Evolutionary conservation across 2,329 filamentous ascomycete species (phyloP).

Genomic region (Bipolaris oryzae): DNA sequence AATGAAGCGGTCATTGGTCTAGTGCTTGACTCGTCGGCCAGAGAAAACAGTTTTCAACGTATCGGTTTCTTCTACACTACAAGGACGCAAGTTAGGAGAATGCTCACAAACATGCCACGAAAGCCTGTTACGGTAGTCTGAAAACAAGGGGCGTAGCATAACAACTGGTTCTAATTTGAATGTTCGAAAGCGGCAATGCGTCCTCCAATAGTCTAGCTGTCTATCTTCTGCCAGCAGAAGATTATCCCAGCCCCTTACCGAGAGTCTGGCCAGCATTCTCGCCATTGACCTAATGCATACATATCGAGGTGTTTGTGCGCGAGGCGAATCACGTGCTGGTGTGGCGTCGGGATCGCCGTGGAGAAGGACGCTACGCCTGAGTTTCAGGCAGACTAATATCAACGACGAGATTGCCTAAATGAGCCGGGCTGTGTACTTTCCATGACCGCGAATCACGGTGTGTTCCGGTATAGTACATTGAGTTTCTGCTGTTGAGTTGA

Average conservation of each 20-base stretch:
- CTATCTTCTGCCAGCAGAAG: neutral
- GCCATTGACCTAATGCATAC: neutral
- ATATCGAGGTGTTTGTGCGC: neutral
- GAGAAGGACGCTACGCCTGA: neutral
- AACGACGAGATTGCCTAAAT: neutral
- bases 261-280: neutral
- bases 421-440: neutral
- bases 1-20: slow-evolving; percentile 3
- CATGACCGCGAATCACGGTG: no score
- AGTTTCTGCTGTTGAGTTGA: neutral
- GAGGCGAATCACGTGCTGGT: slow-evolving; percentile 2
- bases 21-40: neutral
- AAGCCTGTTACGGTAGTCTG: neutral
- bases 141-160: neutral
- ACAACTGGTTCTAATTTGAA: neutral
- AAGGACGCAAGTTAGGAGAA: neutral
- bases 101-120: slow-evolving; percentile 11
- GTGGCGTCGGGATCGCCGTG: slow-evolving; percentile 15
- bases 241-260: neutral
- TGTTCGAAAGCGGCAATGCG: neutral
- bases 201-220: neutral
- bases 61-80: slow-evolving; percentile 3
- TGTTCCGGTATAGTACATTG: neutral
- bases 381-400: neutral
- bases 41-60: neutral